Evolutionary conservation across 768 basidiomycete species (phyloP).

Genomic region (Russula vinacea): DNA sequence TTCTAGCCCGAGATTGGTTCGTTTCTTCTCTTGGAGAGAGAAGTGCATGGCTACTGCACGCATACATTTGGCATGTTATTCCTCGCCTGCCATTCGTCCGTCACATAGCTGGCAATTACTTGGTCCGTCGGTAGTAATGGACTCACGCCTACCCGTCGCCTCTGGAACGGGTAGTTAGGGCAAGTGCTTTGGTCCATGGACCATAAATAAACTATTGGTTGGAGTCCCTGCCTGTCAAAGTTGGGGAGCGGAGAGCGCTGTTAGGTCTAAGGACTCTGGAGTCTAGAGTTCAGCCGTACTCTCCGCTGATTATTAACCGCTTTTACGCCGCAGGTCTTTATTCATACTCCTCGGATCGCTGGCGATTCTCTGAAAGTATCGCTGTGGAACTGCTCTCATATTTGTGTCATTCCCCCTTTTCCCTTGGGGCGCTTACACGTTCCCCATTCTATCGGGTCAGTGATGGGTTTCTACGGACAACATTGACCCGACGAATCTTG

Average conservation of each 20-base stretch:
- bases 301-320: not conserved
- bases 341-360: not conserved
- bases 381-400: not conserved
- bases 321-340: not conserved
- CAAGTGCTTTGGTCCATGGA: no score
- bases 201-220: no score
- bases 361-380: not conserved
- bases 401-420: not conserved
- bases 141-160: no score
- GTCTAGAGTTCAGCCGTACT: no score
- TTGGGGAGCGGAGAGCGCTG: no score
- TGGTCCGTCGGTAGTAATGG: no score
- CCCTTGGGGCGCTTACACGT: not conserved
- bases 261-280: no score
- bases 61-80: no score
- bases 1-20: not conserved
- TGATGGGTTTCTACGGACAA: not conserved
- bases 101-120: no score
- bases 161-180: no score
- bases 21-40: not conserved
- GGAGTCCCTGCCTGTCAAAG: no score
- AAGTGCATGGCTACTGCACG: not conserved
- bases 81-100: no score
- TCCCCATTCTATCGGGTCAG: not conserved
- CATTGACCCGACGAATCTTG: not conserved